Evolutionary conservation across 2,329 filamentous ascomycete genomes (phyloP).

Genomic region (Cladosporium sp.): DNA sequence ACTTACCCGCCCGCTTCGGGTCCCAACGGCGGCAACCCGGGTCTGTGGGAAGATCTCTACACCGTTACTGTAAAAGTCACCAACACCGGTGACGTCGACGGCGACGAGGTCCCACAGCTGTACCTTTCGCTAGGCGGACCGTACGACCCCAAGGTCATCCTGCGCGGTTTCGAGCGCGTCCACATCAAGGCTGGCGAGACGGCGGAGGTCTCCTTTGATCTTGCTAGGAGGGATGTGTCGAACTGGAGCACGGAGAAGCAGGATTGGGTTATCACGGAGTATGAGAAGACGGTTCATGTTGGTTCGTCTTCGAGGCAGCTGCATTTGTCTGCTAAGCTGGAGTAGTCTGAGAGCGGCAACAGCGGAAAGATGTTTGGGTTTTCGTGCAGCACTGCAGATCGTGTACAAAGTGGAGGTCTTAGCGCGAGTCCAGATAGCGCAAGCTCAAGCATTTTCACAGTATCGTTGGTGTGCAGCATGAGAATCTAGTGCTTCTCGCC

Average conservation of each 20-base stretch:
- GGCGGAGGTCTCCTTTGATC: slow-evolving; percentile 61
- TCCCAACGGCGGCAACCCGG: slow-evolving; percentile 59
- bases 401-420: background rate
- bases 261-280: slow-evolving; percentile 70
- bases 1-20: slow-evolving; percentile 63
- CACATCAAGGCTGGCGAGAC: slow-evolving; percentile 68
- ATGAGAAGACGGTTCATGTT: slow-evolving; percentile 59
- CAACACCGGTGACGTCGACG: slow-evolving; percentile 64
- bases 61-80: slow-evolving; percentile 66
- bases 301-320: slow-evolving; percentile 59
- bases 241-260: slow-evolving; percentile 79
- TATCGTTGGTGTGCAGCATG: background rate
- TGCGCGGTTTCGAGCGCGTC: slow-evolving; percentile 81
- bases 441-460: background rate
- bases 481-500: background rate
- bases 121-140: slow-evolving; percentile 77
- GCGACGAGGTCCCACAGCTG: slow-evolving; percentile 71
- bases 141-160: slow-evolving; percentile 61
- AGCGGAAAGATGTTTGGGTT: background rate
- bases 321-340: slow-evolving; percentile 29
- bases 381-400: background rate
- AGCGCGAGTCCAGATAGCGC: background rate
- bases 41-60: slow-evolving; percentile 68
- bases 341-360: background rate
- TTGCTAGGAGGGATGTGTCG: slow-evolving; percentile 77